Evolutionary conservation across 169 alveolate genomes (phyloP).

Genomic region (Plasmodium gonderi): DNA sequence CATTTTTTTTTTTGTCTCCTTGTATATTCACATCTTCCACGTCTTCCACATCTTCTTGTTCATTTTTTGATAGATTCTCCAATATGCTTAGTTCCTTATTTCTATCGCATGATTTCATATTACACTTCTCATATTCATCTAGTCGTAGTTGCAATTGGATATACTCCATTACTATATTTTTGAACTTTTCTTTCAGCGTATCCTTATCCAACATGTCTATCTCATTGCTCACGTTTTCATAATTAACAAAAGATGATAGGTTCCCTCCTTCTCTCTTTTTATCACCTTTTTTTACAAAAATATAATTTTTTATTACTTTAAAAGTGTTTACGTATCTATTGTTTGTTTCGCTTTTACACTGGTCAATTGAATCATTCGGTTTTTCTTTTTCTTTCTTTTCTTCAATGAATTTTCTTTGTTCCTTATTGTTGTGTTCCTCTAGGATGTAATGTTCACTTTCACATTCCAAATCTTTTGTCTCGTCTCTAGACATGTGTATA

Average conservation of each 20-base stretch:
- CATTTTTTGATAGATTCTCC: no score
- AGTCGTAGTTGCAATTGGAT: background rate
- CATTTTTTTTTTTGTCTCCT: no score
- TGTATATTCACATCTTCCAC: no score
- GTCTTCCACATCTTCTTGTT: no score
- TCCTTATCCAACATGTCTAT: background rate
- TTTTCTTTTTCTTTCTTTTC: background rate
- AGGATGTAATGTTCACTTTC: background rate
- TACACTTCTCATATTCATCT: background rate
- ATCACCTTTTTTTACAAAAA: background rate
- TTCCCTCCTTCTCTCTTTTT: background rate
- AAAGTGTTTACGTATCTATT: no score
- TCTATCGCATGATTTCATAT: background rate
- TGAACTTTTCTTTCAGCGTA: background rate
- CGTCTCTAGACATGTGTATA: background rate
- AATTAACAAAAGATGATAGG: background rate
- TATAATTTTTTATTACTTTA: background rate
- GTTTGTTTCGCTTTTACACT: no score
- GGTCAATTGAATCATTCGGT: background rate
- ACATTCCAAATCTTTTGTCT: background rate
- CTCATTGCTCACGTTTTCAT: background rate
- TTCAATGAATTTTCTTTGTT: background rate
- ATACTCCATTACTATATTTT: constrained; percentile 1
- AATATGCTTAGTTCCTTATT: constrained; percentile 2
- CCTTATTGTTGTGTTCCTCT: background rate